phyloP scores from a whole-genome alignment of 495 filamentous ascomycete species.

The Rusavskia elegans region DNA sequence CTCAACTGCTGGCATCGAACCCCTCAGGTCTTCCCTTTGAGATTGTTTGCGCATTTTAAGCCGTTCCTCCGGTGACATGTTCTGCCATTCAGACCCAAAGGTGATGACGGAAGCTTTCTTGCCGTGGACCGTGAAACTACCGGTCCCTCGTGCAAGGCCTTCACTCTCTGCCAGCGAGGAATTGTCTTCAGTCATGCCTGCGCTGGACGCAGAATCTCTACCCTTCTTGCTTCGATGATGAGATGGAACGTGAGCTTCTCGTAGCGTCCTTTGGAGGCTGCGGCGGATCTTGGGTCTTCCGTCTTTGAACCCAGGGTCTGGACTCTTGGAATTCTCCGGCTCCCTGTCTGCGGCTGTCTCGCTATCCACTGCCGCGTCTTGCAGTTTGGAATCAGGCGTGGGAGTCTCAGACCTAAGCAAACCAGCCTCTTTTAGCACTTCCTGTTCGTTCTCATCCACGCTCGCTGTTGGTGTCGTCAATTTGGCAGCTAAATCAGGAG shows the following conservation, averaged over 20 bases:
- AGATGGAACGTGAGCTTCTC: conserved; percentile 53
- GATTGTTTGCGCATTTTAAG: conserved; percentile 40
- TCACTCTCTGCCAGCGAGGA: conserved; percentile 29
- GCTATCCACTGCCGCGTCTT: conserved; percentile 20
- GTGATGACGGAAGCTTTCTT: conserved; percentile 96
- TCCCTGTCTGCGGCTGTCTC: conserved; percentile 22
- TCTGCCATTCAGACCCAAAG: conserved; percentile 81
- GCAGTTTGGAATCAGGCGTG: conserved; percentile 18
- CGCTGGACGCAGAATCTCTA: conserved; percentile 52
- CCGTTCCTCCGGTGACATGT: conserved; percentile 63
- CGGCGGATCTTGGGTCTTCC: conserved; percentile 53
- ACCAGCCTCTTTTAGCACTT: conserved; percentile 31
- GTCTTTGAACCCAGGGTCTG: conserved; percentile 24
- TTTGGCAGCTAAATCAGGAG: conserved; percentile 13
- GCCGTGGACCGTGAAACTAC: conserved; percentile 89
- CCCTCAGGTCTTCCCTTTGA: conserved; percentile 27
- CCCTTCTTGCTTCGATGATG: conserved; percentile 62
- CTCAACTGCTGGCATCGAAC: conserved; percentile 21
- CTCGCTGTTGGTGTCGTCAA: conserved; percentile 21
- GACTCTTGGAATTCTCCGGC: conserved; percentile 19
- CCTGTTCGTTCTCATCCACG: conserved; percentile 32
- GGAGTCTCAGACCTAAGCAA: conserved; percentile 29
- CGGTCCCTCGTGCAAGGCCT: conserved; percentile 57
- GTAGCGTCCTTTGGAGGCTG: conserved; percentile 85
- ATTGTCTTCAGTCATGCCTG: conserved; percentile 44